Evolutionary conservation across 768 basidiomycete genomes (phyloP), one percentile per base, ranked within the genome.

Genomic region (Rhodocollybia butyracea): DNA sequence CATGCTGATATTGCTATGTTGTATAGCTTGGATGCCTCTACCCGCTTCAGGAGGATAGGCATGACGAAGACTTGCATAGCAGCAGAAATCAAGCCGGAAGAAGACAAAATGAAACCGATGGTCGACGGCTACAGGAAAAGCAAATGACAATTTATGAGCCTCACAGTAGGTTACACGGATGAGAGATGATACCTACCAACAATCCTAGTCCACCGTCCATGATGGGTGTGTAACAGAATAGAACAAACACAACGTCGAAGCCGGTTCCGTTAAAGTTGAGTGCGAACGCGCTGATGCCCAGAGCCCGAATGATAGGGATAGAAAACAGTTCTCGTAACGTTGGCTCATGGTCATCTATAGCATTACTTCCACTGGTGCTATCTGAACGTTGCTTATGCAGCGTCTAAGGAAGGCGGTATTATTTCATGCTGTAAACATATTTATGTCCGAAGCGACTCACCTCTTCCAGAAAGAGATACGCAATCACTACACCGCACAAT

Each of bases 171-270:
- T n/a, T n/a, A n/a, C n/a, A n/a, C n/a, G n/a, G n/a, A n/a, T n/a
- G n/a, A n/a, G n/a, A n/a, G n/a, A 22, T n/a, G n/a, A n/a, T n/a
- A n/a, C n/a, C n/a, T n/a, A n/a, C n/a, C n/a, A n/a, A n/a, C n/a
- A n/a, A n/a, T n/a, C n/a, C n/a, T 1, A 88, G 70, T 0, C 87
- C 86, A 26, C 86, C 86, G 3, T 71, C 63, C 39, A 71, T 57
- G 38, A 88, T 66, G 15, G 83, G 75, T 13, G 86, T 83, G 64
- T 84, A 89, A 57, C 82, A 85, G 60, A 83, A 86, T 24, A 88
- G 73, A 10, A 86, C 83, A 60, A 88, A 88, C 7, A 85, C 79
- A n/a, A 84, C 81, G 47, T 87, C 86, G 56, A 84, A 89, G 1
- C 78, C 78, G 1, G 80, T 81, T 8, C 71, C 73, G 59, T 80